phyloP scores from a whole-genome alignment of 169 alveolate genomes.

The Plasmodium chabaudi region DNA sequence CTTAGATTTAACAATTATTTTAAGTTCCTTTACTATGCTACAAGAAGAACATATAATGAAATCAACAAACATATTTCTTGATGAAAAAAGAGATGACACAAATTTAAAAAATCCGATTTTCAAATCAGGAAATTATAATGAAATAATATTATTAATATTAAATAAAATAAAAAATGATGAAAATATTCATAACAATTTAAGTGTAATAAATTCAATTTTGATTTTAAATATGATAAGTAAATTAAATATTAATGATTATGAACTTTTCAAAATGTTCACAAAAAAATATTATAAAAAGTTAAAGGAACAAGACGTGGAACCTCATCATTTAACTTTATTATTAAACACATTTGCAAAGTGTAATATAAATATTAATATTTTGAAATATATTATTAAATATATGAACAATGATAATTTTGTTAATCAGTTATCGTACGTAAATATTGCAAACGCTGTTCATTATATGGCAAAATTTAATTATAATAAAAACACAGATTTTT shows the following conservation, averaged over 20 bases:
- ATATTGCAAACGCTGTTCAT: constrained; percentile 73
- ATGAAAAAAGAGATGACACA: constrained; percentile 8
- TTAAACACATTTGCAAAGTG: constrained; percentile 76
- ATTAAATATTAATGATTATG: constrained; percentile 59
- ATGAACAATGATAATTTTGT: constrained; percentile 71
- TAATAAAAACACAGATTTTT: constrained; percentile 22
- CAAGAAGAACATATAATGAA: constrained; percentile 49
- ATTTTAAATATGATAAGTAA: constrained; percentile 71
- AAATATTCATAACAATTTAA: constrained; percentile 64
- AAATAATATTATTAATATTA: constrained; percentile 34
- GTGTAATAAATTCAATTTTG: constrained; percentile 68
- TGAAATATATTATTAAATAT: constrained; percentile 70
- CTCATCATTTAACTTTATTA: constrained; percentile 71
- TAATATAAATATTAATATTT: constrained; percentile 68
- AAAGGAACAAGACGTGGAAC: constrained; percentile 76
- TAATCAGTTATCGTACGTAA: constrained; percentile 70
- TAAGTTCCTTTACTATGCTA: constrained; percentile 54
- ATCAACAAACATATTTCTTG: background rate
- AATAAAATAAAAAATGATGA: constrained; percentile 70
- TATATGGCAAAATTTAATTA: constrained; percentile 77
- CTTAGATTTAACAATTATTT: constrained; percentile 72
- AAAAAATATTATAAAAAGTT: constrained; percentile 69
- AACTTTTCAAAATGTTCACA: constrained; percentile 73
- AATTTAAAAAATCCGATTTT: constrained; percentile 3
- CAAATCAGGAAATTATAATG: constrained; percentile 23